These are phyloP conservation scores for Ailanthus altissimus DNA, from an alignment of 345 rosid species.

Conservation along the genomic window DNA sequence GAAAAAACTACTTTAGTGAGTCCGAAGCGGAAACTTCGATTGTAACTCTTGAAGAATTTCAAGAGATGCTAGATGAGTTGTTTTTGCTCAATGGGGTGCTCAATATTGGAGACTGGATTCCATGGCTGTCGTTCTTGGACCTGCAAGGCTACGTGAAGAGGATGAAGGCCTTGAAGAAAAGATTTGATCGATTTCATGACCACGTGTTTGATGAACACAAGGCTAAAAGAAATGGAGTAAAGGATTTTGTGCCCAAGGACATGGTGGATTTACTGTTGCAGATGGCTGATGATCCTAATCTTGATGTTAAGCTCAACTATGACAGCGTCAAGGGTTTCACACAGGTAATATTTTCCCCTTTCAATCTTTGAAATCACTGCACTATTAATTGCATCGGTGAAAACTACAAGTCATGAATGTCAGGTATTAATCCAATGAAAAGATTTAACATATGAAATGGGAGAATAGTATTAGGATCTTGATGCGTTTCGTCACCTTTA, in stretches of 20 bases:
- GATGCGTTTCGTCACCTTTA: too few species aligned
- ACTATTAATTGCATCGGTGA: too few species aligned
- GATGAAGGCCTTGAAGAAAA: slow-evolving; percentile 30
- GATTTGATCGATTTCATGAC: slow-evolving; percentile 25
- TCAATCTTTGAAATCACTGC: too few species aligned
- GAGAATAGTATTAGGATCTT: too few species aligned
- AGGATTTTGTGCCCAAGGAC: slow-evolving; percentile 27
- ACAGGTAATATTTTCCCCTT: slow-evolving; percentile 13
- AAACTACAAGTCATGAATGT: too few species aligned
- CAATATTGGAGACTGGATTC: slow-evolving; percentile 37
- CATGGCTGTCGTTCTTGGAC: slow-evolving; percentile 30
- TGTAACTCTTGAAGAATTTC: slow-evolving; percentile 7
- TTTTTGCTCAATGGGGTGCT: slow-evolving; percentile 29
- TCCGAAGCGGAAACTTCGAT: background rate
- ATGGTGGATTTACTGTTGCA: slow-evolving; percentile 37
- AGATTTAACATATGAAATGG: too few species aligned
- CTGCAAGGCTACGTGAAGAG: slow-evolving; percentile 31
- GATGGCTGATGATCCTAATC: slow-evolving; percentile 36
- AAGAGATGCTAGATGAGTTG: slow-evolving; percentile 26
- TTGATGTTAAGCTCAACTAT: slow-evolving; percentile 24
- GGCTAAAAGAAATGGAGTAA: background rate
- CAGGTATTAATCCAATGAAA: too few species aligned
- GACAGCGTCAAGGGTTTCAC: slow-evolving; percentile 27
- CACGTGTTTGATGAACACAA: slow-evolving; percentile 27
- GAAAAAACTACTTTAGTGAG: slow-evolving; percentile 23